A percentile compares a stretch with the other conserved stretches of the same genome.
Evolutionary conservation across 257 asterid genomes (phyloP).

Genomic region (Solanum medicagineum): DNA sequence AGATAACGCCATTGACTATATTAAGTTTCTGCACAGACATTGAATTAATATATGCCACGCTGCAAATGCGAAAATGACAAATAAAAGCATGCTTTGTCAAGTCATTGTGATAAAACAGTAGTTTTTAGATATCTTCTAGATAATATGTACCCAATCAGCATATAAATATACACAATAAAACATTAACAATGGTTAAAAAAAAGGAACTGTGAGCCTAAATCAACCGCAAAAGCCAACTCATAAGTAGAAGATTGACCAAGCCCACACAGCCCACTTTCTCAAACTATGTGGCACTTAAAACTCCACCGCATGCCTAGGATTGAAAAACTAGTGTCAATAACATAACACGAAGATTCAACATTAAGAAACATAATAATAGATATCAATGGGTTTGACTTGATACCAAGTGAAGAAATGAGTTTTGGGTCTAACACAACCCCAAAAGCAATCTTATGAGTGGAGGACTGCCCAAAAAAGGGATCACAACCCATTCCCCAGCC

Average conservation of each 20-base stretch:
- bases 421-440: background rate
- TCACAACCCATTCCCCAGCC: background rate
- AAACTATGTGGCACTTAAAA: background rate
- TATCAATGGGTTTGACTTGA: background rate
- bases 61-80: background rate
- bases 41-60: slow-evolving; percentile 1
- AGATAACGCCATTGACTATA: slow-evolving; percentile 81
- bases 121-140: background rate
- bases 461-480: background rate
- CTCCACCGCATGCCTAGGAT: background rate
- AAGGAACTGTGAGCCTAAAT: background rate
- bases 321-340: background rate
- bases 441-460: background rate
- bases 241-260: background rate
- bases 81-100: background rate
- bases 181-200: background rate
- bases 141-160: background rate
- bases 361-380: background rate
- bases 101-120: background rate
- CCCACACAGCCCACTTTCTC: background rate
- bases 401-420: background rate
- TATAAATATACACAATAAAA: background rate
- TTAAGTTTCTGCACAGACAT: slow-evolving; percentile 64
- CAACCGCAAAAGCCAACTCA: background rate
- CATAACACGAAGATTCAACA: background rate